Conservation (phyloP, 371 early-diverging fungal genomes). For the Zancudomyces culisetae region DNA sequence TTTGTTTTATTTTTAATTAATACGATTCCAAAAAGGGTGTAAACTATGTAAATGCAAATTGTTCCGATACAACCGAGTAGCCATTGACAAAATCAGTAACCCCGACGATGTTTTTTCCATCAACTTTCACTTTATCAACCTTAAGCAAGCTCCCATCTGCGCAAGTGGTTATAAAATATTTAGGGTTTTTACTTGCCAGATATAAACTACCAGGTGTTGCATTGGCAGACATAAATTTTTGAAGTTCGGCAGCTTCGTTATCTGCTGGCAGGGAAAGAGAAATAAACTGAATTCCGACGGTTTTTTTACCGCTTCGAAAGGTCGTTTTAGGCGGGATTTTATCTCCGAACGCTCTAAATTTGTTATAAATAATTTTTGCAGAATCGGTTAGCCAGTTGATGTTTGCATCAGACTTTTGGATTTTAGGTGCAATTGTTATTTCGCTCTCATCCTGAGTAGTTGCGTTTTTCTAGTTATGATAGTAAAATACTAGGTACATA, state of each 20-base stretch:
- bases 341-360: conserved; percentile 44
- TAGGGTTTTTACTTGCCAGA: conserved; percentile 17
- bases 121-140: conserved; percentile 21
- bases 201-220: conserved; percentile 36
- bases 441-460: conserved; percentile 35
- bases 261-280: too few species aligned
- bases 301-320: conserved; percentile 14
- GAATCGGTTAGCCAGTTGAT: conserved; percentile 41
- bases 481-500: too few species aligned
- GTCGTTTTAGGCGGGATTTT: conserved; percentile 26
- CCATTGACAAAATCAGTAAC: conserved; percentile 59
- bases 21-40: too few species aligned
- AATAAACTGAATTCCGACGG: conserved; percentile 3
- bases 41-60: too few species aligned
- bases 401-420: conserved; percentile 32
- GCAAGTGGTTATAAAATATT: conserved; percentile 13
- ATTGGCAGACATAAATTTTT: too few species aligned
- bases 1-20: too few species aligned
- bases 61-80: conserved; percentile 31
- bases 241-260: too few species aligned
- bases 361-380: conserved; percentile 36
- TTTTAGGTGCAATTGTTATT: conserved; percentile 58
- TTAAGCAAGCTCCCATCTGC: conserved; percentile 25
- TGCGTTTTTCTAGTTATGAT: conserved; percentile 32
- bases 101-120: conserved; percentile 33